Evolutionary conservation across 768 basidiomycete species (phyloP), one percentile per base, ranked within the genome.

Genomic region (Pleurotus giganteus): DNA sequence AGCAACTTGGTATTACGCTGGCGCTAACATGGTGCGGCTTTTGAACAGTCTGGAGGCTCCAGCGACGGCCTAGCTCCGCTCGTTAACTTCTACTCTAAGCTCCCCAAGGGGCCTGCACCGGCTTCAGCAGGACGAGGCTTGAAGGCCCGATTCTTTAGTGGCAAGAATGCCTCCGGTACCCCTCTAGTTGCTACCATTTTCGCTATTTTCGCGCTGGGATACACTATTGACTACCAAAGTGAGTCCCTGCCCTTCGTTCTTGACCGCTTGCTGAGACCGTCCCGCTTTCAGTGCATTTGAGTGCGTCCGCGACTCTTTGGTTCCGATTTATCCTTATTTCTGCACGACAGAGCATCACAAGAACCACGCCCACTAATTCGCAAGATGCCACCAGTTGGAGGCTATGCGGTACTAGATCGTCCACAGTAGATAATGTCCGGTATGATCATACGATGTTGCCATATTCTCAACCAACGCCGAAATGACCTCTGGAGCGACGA

Each of bases 51-150:
- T 53, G 84, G 90, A 50, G 89, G 87, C 53, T 83, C 89, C 52
- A 91, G 92, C 41, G 84, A 83, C 41, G 85, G 90, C 58, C 88
- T 96, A 51, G 77, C 81, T 55, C 85, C 86, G 28, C 88, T 98
- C 66, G 93, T 97, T 60, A 85, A 92, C 62, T 98, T 97, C 74
- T 98, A 98, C 79, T 94, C 91, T 57, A 95, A 93, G 73, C 83
- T 98, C 47, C 96, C 94, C 60, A 98, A 98, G 71, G 95, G 95
- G 43, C 76, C 83, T 36, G 82, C 85, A 31, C 77, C 90, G 15
- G 67, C 78, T 34, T 74, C 84, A 17, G 74, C 79, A 51, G 73
- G 73, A 53, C 49, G 49, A 23, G 91, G 93, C 19, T 75, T 96
- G 65, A 89, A 90, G 71, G 89, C 72, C n/a, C 78, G 86, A 42